Base-by-base conservation (phyloP, 768 basidiomycete species). In the Stropharia rugosoannulata region DNA sequence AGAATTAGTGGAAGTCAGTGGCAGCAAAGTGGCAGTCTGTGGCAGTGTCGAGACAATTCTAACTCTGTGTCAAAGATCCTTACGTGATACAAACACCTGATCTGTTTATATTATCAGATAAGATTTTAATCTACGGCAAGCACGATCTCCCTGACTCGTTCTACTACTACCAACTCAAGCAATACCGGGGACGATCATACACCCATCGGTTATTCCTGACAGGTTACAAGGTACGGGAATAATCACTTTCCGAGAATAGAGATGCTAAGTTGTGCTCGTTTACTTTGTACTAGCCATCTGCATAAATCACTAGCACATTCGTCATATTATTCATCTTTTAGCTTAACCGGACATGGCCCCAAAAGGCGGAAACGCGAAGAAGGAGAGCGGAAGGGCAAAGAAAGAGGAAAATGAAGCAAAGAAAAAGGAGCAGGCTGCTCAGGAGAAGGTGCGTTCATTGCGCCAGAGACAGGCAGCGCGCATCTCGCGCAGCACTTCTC, bases 361-460 rank as follows among this genome's bases (percentile, higher is more conserved):
- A 1, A 93, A 92, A 71, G 90, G 87, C 59, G 84, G 80, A 62
- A 96, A 94, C 77, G 78, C 91, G 55, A 97, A 96, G 85, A 96
- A 96, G 70, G 95, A 96, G 71, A 73, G 84, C 41, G 94, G 95
- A 4, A 73, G 90, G 51, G 89, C 94, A 0, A 95, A 93, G 74
- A 97, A 97, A 70, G 91, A 91, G 22, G 90, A 95, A 66, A 95
- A 93, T 67, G 91, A 93, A 67, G 77, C 82, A 8, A 92, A 88
- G 78, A 95, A 94, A 71, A 80, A 82, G 58, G 83, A 80, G 5
- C 78, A 76, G 4, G 85, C 78, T 0, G 78, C 76, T 10, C 78
- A 77, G 7, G 89, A 84, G 11, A 85, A 81, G 74, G 91, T 86
- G 48, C 46, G 68, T 64, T 38, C 35, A n/a, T 41, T 19, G 46